These are phyloP conservation scores for Paramyrothecium roridum DNA, from an alignment of 2,329 filamentous ascomycete species.

Conservation along the genomic window DNA sequence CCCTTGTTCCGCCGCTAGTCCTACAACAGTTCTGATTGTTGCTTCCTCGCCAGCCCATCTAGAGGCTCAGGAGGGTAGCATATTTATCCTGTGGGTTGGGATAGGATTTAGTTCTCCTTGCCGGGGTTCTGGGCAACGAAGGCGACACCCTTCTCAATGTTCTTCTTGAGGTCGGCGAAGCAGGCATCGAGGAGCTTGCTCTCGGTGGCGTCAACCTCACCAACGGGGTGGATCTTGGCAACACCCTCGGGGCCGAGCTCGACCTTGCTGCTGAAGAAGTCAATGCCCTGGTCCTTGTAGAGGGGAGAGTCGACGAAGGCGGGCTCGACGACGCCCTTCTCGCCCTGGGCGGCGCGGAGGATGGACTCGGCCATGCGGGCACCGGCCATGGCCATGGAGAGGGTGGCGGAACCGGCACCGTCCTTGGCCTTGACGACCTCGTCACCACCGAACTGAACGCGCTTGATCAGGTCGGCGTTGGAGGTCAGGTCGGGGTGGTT, in stretches of 20 bases:
- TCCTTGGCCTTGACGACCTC: slow-evolving; percentile 99
- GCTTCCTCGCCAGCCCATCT: background rate
- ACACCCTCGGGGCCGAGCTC: slow-evolving; percentile 96
- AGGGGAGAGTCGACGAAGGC: slow-evolving; percentile 96
- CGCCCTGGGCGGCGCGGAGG: slow-evolving; percentile 86
- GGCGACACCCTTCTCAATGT: slow-evolving; percentile 85
- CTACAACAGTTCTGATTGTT: background rate
- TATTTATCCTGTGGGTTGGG: background rate
- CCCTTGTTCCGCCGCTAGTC: background rate
- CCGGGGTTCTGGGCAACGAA: slow-evolving; percentile 59
- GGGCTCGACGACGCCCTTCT: slow-evolving; percentile 94
- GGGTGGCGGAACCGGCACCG: slow-evolving; percentile 91
- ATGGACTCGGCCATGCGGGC: slow-evolving; percentile 82
- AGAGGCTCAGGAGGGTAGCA: background rate
- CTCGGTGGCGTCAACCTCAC: slow-evolving; percentile 81
- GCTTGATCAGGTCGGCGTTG: slow-evolving; percentile 78
- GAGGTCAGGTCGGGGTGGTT: slow-evolving; percentile 79
- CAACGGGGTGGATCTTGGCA: slow-evolving; percentile 86
- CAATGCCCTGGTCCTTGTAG: slow-evolving; percentile 96
- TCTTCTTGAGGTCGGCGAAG: slow-evolving; percentile 83
- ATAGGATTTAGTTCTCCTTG: slow-evolving; percentile 41
- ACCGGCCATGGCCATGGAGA: slow-evolving; percentile 98
- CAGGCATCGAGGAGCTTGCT: slow-evolving; percentile 84
- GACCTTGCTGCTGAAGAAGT: slow-evolving; percentile 95
- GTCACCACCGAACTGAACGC: slow-evolving; percentile 98